Evolutionary conservation across 768 basidiomycete species (phyloP).

Genomic region (Tricholoma furcatifolium): DNA sequence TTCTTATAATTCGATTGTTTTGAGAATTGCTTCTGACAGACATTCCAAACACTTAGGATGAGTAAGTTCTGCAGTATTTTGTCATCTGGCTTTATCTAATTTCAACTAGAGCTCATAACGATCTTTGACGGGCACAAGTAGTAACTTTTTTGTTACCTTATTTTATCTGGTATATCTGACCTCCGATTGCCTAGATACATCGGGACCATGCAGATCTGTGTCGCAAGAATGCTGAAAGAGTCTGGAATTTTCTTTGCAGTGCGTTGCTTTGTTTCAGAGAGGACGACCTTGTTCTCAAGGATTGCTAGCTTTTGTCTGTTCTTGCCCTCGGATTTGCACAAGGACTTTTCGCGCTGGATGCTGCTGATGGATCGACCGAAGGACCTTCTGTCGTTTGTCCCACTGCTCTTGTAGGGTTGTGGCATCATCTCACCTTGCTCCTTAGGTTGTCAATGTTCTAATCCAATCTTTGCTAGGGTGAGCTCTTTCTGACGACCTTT

Average conservation of each 20-base stretch:
- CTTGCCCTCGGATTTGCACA: constrained; percentile 84
- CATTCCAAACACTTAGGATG: constrained; percentile 53
- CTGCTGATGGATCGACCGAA: constrained; percentile 78
- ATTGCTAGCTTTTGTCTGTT: constrained; percentile 70
- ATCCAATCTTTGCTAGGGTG: constrained; percentile 84
- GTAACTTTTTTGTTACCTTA: constrained; percentile 19
- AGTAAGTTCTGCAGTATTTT: constrained; percentile 46
- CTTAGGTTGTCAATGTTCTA: constrained; percentile 66
- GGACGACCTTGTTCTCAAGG: neutral
- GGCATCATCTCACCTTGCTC: neutral
- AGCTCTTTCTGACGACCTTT: constrained; percentile 18
- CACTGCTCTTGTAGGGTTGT: neutral
- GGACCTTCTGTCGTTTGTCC: constrained; percentile 43
- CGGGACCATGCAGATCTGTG: constrained; percentile 92
- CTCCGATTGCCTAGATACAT: constrained; percentile 53
- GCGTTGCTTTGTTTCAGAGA: constrained; percentile 23
- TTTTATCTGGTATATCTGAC: neutral
- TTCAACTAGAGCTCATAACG: constrained; percentile 64
- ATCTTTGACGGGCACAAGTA: constrained; percentile 82
- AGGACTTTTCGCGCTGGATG: constrained; percentile 86
- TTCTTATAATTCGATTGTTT: constrained; percentile 1
- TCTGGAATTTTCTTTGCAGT: constrained; percentile 92
- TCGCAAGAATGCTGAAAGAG: constrained; percentile 90
- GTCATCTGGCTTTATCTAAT: neutral
- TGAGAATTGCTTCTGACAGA: neutral